phyloP scores from a whole-genome alignment of 371 early-diverging fungal genomes.

The Mucor plumbeus region DNA sequence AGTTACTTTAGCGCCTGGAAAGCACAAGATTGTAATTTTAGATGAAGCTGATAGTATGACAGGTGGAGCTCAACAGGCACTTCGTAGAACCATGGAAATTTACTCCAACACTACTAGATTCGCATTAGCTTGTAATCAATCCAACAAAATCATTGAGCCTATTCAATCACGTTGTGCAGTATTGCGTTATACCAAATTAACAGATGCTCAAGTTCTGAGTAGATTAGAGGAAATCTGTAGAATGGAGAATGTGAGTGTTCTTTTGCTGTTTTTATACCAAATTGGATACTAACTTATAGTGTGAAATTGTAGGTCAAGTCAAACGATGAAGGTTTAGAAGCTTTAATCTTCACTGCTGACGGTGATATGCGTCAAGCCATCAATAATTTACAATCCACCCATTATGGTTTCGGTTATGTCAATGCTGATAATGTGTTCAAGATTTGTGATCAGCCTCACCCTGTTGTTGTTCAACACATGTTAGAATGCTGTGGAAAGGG shows the following conservation, averaged over 20 bases:
- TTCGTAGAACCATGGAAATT: constrained; percentile 97
- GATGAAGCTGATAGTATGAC: constrained; percentile 99
- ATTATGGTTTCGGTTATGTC: constrained; percentile 83
- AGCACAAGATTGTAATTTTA: constrained; percentile 96
- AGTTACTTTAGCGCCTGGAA: constrained; percentile 87
- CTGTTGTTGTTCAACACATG: constrained; percentile 77
- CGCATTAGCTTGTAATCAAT: constrained; percentile 97
- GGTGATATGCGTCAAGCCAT: constrained; percentile 99
- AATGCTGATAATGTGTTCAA: constrained; percentile 91
- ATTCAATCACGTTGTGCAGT: constrained; percentile 99
- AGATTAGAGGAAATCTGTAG: constrained; percentile 86
- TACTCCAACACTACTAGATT: constrained; percentile 96
- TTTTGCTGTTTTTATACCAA: not conserved
- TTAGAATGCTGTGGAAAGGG: constrained; percentile 69
- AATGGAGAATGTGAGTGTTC: constrained; percentile 70
- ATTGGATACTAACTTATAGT: no score
- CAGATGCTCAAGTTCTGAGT: constrained; percentile 75
- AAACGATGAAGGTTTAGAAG: constrained; percentile 89
- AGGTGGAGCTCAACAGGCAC: constrained; percentile 94
- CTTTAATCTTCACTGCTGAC: constrained; percentile 94
- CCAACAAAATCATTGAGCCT: constrained; percentile 98
- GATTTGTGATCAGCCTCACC: constrained; percentile 97
- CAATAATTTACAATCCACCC: constrained; percentile 95
- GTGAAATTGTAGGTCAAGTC: constrained; percentile 66
- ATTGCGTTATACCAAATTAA: constrained; percentile 84